A percentile compares a stretch with the other conserved stretches of the same genome.
Evolutionary conservation across 1,284 basidiomycete species (phyloP).

Genomic region (Trichosporon ovoides): DNA sequence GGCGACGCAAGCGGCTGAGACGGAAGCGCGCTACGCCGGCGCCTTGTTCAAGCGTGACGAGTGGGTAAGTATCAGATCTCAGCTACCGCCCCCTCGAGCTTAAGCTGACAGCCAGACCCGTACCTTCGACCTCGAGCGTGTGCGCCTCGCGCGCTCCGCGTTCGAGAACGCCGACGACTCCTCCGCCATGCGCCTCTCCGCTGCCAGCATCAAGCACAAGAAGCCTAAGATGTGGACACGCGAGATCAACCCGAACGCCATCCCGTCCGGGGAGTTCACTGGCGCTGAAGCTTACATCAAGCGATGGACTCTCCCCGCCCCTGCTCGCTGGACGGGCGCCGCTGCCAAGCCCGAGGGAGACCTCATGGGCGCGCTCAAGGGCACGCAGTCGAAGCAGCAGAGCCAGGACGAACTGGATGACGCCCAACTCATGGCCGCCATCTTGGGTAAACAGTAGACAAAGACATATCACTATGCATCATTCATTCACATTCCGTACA

Average conservation of each 20-base stretch:
- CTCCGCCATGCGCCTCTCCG: neutral
- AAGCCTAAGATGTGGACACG: conserved; percentile 34
- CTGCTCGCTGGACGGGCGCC: conserved; percentile 9
- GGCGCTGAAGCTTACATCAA: conserved; percentile 35
- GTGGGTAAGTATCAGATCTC: conserved; percentile 34
- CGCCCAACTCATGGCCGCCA: conserved; percentile 26
- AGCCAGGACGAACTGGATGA: conserved; percentile 26
- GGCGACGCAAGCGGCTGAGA: conserved; percentile 65
- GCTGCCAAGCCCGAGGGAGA: conserved; percentile 12
- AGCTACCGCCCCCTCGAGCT: neutral
- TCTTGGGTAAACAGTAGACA: conserved; percentile 12
- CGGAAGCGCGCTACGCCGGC: conserved; percentile 76
- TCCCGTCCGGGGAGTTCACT: conserved; percentile 28
- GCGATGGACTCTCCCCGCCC: conserved; percentile 36
- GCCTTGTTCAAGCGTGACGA: conserved; percentile 48
- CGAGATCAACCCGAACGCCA: conserved; percentile 18
- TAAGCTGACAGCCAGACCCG: conserved; percentile 26
- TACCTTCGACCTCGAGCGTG: conserved; percentile 29
- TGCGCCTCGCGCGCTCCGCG: neutral
- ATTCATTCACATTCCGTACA: conserved; percentile 8
- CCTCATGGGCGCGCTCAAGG: conserved; percentile 15
- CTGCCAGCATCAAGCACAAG: conserved; percentile 18
- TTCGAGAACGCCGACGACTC: neutral
- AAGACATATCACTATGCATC: conserved; percentile 8
- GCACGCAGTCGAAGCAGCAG: neutral